Percentiles rank a stretch among this genome's conserved stretches.
phyloP scores from a whole-genome alignment of 192 early-diverging fungal species.

The Coemansia umbellata region DNA sequence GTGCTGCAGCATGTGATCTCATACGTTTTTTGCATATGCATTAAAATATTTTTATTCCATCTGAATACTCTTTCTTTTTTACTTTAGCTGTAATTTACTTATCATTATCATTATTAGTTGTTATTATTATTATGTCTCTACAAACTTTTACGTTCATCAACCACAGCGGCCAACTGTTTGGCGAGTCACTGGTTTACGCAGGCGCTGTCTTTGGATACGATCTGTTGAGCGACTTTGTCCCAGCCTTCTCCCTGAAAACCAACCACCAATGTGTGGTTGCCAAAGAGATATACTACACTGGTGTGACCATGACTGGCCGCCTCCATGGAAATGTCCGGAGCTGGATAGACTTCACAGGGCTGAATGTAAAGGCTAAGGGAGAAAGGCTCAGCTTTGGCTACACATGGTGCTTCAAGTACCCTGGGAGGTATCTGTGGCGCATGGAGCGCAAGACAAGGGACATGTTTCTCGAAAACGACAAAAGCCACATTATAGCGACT shows the following conservation, averaged over 20 bases:
- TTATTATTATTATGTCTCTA: constrained; percentile 3
- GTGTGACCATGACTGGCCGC: constrained; percentile 6
- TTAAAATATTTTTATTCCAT: no score
- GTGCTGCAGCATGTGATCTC: no score
- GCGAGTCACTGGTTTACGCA: constrained; percentile 9
- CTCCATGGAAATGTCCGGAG: constrained; percentile 8
- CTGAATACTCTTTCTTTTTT: no score
- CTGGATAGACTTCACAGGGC: constrained; percentile 9
- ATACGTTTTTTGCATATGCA: no score
- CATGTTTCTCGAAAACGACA: constrained; percentile 8
- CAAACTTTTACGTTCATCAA: constrained; percentile 19
- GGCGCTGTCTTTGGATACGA: constrained; percentile 15
- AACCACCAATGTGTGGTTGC: background rate
- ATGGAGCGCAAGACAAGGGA: constrained; percentile 8
- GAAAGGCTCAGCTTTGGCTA: constrained; percentile 14
- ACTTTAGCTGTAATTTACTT: no score
- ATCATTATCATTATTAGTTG: no score
- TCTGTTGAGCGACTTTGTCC: constrained; percentile 3
- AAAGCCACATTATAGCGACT: constrained; percentile 5
- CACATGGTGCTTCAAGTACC: constrained; percentile 16
- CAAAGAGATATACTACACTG: constrained; percentile 14
- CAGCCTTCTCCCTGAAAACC: constrained; percentile 7
- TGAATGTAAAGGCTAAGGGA: constrained; percentile 5
- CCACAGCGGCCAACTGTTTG: constrained; percentile 16
- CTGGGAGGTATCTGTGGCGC: constrained; percentile 4